A percentile compares a stretch with the other conserved stretches of the same genome.
Evolutionary conservation across 176 grass and related monocot species (phyloP).

Genomic region (Musa acuminata): DNA sequence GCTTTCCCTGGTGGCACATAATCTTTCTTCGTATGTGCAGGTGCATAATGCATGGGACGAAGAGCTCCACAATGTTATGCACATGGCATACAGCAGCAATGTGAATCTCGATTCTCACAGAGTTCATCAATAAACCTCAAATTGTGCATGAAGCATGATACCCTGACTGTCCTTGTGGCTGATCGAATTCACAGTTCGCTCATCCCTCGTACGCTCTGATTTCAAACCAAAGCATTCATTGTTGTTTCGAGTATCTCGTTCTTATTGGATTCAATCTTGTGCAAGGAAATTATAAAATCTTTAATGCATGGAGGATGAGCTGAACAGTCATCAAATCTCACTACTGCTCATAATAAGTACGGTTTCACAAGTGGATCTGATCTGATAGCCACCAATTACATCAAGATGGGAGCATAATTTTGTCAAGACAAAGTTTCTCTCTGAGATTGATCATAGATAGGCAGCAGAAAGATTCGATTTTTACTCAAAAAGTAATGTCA

Average conservation of each 20-base stretch:
- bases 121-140: constrained; percentile 31
- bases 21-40: constrained; percentile 25
- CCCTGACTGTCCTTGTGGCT: neutral
- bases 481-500: no score
- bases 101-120: constrained; percentile 27
- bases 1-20: neutral
- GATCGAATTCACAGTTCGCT: neutral
- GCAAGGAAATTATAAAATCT: neutral
- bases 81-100: constrained; percentile 23
- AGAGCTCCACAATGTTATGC: constrained; percentile 39
- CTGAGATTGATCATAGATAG: no score
- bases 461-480: no score
- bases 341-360: neutral
- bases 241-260: neutral
- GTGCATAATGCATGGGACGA: constrained; percentile 44
- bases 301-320: neutral
- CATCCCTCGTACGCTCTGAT: neutral
- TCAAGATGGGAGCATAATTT: no score
- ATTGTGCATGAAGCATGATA: neutral
- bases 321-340: neutral
- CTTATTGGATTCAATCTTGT: neutral
- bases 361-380: neutral
- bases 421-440: no score
- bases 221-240: neutral
- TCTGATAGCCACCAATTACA: neutral